Base-by-base conservation (phyloP, 2,329 filamentous ascomycete species). In the Fusarium drepaniforme region DNA sequence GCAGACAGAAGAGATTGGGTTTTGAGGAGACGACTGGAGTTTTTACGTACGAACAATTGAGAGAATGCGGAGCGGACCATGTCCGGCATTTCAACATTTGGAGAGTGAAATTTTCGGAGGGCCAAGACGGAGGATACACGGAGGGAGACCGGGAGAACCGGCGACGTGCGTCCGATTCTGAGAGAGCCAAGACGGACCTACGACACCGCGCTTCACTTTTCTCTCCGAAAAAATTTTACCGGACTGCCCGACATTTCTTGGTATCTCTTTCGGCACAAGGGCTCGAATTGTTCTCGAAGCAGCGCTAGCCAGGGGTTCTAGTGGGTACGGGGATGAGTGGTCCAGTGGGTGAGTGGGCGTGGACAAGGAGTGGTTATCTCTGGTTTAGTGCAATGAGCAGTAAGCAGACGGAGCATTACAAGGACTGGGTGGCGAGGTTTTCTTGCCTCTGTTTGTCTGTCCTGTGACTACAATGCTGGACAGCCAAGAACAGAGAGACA, bases 211-310 rank as follows among this genome's bases (percentile, higher is more conserved):
- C 46, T 53, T 28, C 8, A 8, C 16, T n/a, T 13, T 44, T 44
- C 42, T 68, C 57, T 72, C 60, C 56, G 68, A 69, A 64, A 44
- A 44, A 64, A 5, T 57, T 72, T 68, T 49, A 61, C 23, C 46
- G 71, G 67, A 68, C 65, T 72, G 56, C 42, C 71, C 51, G n/a
- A 69, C 16, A 23, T 5, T 51, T 51, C 21, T 37, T 23, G n/a
- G 23, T 40, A 13, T 60, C 58, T 60, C 35, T 18, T n/a, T n/a
- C 65, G 57, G 44, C 37, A 30, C 49, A 40, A 56, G 59, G 37
- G 40, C 61, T 71, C 40, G 73, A 75, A 75, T 64, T 70, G 63
- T 75, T 75, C 73, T 75, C 62, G 73, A 75, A 75, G 73, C 62
- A 53, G 12, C 58, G 46, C 63, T 71, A 71, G 70, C 38, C 72